Evolutionary conservation across 2,329 filamentous ascomycete genomes (phyloP), one percentile per base, ranked within the genome.

Genomic region (Aspergillus ibericus): DNA sequence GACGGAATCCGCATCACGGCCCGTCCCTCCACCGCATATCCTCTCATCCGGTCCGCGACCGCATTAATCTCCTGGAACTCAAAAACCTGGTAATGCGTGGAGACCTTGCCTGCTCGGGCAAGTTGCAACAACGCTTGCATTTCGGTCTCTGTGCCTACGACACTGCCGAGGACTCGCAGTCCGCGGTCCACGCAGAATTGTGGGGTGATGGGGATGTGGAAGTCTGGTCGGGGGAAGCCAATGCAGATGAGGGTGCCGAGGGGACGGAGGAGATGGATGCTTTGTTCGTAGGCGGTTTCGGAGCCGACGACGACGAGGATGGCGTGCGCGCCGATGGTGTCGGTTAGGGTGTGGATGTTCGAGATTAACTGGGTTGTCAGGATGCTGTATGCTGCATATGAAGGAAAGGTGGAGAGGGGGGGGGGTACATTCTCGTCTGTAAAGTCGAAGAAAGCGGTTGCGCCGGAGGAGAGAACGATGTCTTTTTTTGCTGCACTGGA

Each of bases 241-340:
- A 78, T 74, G 36, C 75, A 77, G 4, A 78, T 75, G 44, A 78
- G 69, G 0, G 76, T 76, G 0, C 76, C 76, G 27, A 69, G 68
- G 16, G 72, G 76, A 2, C 75, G 65, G 9, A 75, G 66, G 15
- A 78, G 67, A 15, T 67, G 64, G 7, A 72, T 68, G 12, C 72
- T 73, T 54, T 76, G 72, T 8, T 67, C 59, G 59, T 78, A 78
- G 12, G 76, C 75, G 13, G 63, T 63, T 47, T 75, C 73, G 25
- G 67, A 71, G 1, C 75, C 76, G 4, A 75, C 75, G 7, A 75
- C 71, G 22, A 75, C 75, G 8, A 78, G 75, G 2, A 75, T 63
- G 5, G 72, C 76, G 60, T 78, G 74, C 0, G 75, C 76, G 8
- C 76, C 76, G 54, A 75, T 71, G 13, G 71, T 70, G 36, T 68